Base-by-base conservation (phyloP, 306 rosid species). In the Leucaena leucocephala region DNA sequence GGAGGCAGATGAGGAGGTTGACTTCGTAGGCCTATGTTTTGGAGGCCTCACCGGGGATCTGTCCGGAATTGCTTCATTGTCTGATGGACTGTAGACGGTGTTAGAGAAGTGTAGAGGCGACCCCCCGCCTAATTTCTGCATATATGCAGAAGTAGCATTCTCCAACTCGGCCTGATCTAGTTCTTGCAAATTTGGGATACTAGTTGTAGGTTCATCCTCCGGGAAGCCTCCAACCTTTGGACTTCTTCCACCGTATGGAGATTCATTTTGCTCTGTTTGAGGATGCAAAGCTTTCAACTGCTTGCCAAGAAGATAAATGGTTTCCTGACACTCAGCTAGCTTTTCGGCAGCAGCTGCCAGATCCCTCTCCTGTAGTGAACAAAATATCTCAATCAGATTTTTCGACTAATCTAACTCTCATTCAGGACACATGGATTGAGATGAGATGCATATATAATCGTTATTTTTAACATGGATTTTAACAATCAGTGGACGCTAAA, bases 301-400 rank as follows among this genome's bases (percentile, higher is more conserved):
- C 91, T 90, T 96, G 64, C 98, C 93, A 11, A 96, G 93, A 86
- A 96, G 96, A 86, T 83, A 88, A 79, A 96, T 96, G 78, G 97
- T 96, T 90, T 96, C 98, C 73, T 96, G 99, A 90, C 99, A 96
- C 87, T 93, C 99, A 0, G 98, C 97, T 71, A 93, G 91, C 88
- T 96, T 96, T 79, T 96, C 96, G 27, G 98, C 93, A 2, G 99
- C 99, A 10, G 95, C 90, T 48, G 92, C 74, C 84, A 96, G 83
- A 65, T 96, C 98, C 76, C 54, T 89, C 72, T 93, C 98, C 99
- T 96, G 91, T 52, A 8, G 82, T 77, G 40, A 81, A 76, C 7
- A 66, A 84, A 64, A 54, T 63, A 59, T 40, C 73, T 72, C 68
- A 50, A 39, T 72, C 44, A 49, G 76, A 74, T 19, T 64, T 82